Base-by-base conservation (phyloP, 768 basidiomycete genomes). In the Cystofilobasidium ferigula region DNA sequence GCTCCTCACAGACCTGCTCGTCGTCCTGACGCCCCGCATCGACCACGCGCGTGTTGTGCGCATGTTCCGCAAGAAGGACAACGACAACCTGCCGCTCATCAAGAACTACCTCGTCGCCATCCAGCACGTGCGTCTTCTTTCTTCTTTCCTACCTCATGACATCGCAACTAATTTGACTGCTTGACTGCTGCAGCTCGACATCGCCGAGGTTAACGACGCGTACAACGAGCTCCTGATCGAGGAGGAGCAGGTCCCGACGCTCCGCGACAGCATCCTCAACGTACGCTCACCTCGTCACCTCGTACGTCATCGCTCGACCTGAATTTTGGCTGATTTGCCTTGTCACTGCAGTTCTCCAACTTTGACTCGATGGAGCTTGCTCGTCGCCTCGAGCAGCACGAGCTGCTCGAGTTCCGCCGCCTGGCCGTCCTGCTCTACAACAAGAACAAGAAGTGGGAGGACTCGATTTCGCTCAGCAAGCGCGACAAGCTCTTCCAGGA, bases 221-320 rank as follows among this genome's bases (percentile, higher is more conserved):
- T 97, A 95, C 79, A 97, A 98, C 72, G 88, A 91, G 72, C 80
- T 99, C n/a, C 81, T 98, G 48, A 98, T 99, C 67, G 95, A 99
- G 76, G 95, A 99, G 76, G 95, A 99, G 77, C 94, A 99, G 74
- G 90, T 93, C 80, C 91, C 94, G 77, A 97, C 94, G 0, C 83
- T 99, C 10, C 88, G 94, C 12, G 95, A 95, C 76, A 93, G 90
- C 13, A 93, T 98, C 61, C 94, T 98, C 78, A 92, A 92, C 75
- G 54, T 57, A 22, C 30, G 54, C 32, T 16, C 30, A 6, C 28
- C 2, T 18, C 5, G 13, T 9, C 28, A 6, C 26, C 45, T 47
- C 45, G 58, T 60, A 32, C 35, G 58, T 24, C 53, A n/a, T 38
- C 16, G 38, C 38, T 22, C n/a, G 18, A 22, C 14, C 9, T 38